Evolutionary conservation across 148 eudicot genomes (phyloP), one percentile per base, ranked within the genome.

Genomic region (Chenopodium formosanum): DNA sequence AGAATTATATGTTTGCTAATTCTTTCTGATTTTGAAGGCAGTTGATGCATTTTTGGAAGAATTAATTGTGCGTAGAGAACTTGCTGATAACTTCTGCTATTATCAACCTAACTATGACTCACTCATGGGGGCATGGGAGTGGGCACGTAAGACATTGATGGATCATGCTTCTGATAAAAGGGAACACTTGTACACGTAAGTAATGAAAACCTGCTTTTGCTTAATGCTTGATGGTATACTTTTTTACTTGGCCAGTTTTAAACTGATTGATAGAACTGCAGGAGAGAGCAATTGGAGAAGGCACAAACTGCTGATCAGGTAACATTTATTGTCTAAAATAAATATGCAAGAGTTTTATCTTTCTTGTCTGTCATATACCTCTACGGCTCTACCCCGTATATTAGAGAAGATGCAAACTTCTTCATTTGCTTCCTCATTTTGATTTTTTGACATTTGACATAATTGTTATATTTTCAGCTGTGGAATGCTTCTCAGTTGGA

Each of bases 401-500:
- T 40, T 40, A 37, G 44, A 37, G 44, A 37, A 37, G 44, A 37
- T 37, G 44, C 44, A 5, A 9, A 17, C 62, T 31, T 47, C 19
- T 44, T 19, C 79, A 67, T 11, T 81, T 23, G 31, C 27, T 69
- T 53, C 29, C 53, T 53, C 44, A 25, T 66, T 62, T 47, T 23
- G 34, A 31, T 17, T 16, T 23, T 22, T 7, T 66, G 37, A 32
- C 73, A 48, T 52, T 60, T 31, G 62, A 19, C 9, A 25, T 64
- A 9, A 73, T 23, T 85, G 79, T 13, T 76, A 78, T 67, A 73
- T 22, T 79, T 87, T 77, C 95, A 97, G 99, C 91, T 97, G 23
- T 97, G 99, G 99, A 97, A 97, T 87, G 98, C 99, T 85, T 94
- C 98, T 84, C 99, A 97, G 85, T 82, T 92, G 89, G 98, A 97